Evolutionary conservation across 2,329 filamentous ascomycete genomes (phyloP), one percentile per base, ranked within the genome.

Genomic region (Colletotrichum truncatum): DNA sequence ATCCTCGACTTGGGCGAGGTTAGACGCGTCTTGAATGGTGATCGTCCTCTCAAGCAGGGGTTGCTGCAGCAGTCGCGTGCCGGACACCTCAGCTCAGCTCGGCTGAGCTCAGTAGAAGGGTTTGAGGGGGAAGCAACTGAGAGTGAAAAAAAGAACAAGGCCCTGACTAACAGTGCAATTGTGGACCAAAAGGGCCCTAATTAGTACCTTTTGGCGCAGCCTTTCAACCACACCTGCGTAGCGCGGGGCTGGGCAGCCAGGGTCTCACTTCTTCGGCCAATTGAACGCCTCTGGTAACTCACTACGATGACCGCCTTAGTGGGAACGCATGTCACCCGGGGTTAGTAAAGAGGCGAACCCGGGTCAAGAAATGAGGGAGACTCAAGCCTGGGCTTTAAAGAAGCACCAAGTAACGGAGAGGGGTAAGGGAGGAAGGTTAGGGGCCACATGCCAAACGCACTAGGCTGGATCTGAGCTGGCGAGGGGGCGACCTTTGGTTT

Each of bases 241-340:
- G 25, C 32, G 23, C 51, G 28, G 34, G 21, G 28, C 21, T 26
- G 41, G 48, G n/a, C n/a, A 36, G 36, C 23, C 36, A 43, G 43
- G 53, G 53, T 51, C 10, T 26, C n/a, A 25, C 26, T 12, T 41
- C 43, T 14, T 23, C 9, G n/a, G 26, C 60, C 60, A 63, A 58
- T 63, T n/a, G 11, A 26, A 6, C 11, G 1, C 6, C 4, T 4
- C 3, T 36, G 10, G 28, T 63, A 51, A 43, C 12, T 63, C 52
- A 63, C 43, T 36, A 18, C 10, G 10, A 6, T 4, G 9, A 8
- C 26, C 12, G 21, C 23, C 28, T 16, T 26, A n/a, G 46, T 21
- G 46, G n/a, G 18, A 10, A 34, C 28, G 18, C n/a, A n/a, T 9
- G 4, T 18, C 41, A 14, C 34, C 14, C 10, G 26, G 28, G 6